Evolutionary conservation across 2,329 filamentous ascomycete species (phyloP).

Genomic region (Hymenoscyphus repandus): DNA sequence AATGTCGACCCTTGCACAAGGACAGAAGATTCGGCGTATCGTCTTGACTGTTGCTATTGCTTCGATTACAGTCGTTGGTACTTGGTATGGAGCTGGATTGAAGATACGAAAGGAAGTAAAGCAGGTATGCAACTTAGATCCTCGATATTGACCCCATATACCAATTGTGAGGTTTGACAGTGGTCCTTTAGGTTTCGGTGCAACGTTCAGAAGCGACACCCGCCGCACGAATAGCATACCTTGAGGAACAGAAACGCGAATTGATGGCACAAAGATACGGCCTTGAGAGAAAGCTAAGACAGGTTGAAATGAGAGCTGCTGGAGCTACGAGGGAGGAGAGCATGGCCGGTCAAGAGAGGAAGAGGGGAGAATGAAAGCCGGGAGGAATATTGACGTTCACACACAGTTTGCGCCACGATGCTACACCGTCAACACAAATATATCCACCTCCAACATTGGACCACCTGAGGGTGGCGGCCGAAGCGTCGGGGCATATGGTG

Average conservation of each 20-base stretch:
- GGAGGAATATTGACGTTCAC: too few species aligned
- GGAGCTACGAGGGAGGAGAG: slow-evolving; percentile 36
- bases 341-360: slow-evolving; percentile 29
- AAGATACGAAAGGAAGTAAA: slow-evolving; percentile 47
- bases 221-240: slow-evolving; percentile 48
- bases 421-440: too few species aligned
- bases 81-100: slow-evolving; percentile 54
- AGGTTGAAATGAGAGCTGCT: slow-evolving; percentile 38
- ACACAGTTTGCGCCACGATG: too few species aligned
- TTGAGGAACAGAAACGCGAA: slow-evolving; percentile 44
- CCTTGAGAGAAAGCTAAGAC: slow-evolving; percentile 52
- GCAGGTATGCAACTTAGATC: slow-evolving; percentile 37
- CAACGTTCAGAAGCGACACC: slow-evolving; percentile 44
- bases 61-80: slow-evolving; percentile 50
- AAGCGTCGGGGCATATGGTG: too few species aligned
- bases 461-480: too few species aligned
- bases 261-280: slow-evolving; percentile 46
- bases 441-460: too few species aligned
- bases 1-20: slow-evolving; percentile 15
- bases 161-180: neutral
- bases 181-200: slow-evolving; percentile 36
- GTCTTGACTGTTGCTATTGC: slow-evolving; percentile 50
- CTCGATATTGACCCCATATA: neutral
- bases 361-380: slow-evolving; percentile 9
- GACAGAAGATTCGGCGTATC: slow-evolving; percentile 40